Conservation (phyloP, 75 land plant genomes). For the Picea sitchensis region DNA sequence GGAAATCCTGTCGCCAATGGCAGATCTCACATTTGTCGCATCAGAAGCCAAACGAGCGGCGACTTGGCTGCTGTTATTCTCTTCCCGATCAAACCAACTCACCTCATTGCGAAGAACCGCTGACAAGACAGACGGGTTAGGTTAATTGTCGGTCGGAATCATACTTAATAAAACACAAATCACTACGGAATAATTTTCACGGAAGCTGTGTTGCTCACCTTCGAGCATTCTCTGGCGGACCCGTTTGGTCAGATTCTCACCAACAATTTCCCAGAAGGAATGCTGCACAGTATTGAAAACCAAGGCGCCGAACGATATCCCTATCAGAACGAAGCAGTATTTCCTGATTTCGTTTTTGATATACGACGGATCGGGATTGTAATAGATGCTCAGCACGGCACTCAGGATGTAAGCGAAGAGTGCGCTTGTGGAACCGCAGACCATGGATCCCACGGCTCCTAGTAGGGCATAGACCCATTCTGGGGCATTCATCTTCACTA, state of each 20-base stretch:
- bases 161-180: too few species aligned
- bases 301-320: slow-evolving; percentile 62
- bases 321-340: slow-evolving; percentile 68
- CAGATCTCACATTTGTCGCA: slow-evolving; percentile 83
- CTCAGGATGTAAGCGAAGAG: slow-evolving; percentile 76
- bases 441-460: slow-evolving; percentile 72
- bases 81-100: slow-evolving; percentile 94
- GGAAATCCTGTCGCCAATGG: slow-evolving; percentile 88
- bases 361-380: slow-evolving; percentile 41
- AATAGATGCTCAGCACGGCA: slow-evolving; percentile 68
- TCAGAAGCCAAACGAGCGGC: slow-evolving; percentile 75
- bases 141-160: too few species aligned
- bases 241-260: slow-evolving; percentile 77
- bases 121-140: neutral
- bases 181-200: too few species aligned
- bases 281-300: slow-evolving; percentile 69
- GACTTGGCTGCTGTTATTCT: slow-evolving; percentile 76
- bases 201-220: slow-evolving; percentile 4
- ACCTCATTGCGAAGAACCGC: slow-evolving; percentile 78
- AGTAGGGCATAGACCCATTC: slow-evolving; percentile 75
- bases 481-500: slow-evolving; percentile 79
- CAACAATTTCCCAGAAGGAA: slow-evolving; percentile 74
- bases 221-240: slow-evolving; percentile 74
- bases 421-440: slow-evolving; percentile 75
- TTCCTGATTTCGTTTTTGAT: slow-evolving; percentile 61